Evolutionary conservation across 345 rosid genomes (phyloP).

Genomic region (Arabis alpina): DNA sequence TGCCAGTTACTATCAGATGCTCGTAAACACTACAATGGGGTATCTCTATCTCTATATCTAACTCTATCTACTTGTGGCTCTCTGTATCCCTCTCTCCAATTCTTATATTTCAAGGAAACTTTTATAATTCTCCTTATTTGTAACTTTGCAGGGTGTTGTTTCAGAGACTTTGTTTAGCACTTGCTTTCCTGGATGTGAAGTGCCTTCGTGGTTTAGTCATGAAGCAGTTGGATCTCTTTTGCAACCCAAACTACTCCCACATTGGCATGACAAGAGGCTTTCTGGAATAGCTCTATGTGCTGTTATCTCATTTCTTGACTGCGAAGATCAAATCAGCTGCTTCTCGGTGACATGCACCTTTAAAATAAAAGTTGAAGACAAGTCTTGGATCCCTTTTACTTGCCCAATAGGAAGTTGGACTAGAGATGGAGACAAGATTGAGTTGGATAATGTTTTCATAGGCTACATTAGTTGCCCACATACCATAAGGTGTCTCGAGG

Average conservation of each 20-base stretch:
- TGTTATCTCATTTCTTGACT: constrained; percentile 14
- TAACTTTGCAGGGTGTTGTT: constrained; percentile 24
- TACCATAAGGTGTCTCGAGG: constrained; percentile 12
- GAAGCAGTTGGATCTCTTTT: constrained; percentile 20
- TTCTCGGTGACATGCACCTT: constrained; percentile 30
- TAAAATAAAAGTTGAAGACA: constrained; percentile 3
- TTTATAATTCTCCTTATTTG: background rate
- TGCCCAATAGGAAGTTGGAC: constrained; percentile 35
- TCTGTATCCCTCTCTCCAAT: background rate
- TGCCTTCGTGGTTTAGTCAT: constrained; percentile 32
- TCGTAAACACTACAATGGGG: constrained; percentile 15
- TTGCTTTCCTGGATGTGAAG: constrained; percentile 30
- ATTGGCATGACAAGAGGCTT: constrained; percentile 34
- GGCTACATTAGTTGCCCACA: constrained; percentile 27
- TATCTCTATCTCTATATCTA: background rate
- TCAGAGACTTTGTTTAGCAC: constrained; percentile 26
- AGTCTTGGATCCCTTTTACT: constrained; percentile 16
- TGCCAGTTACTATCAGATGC: constrained; percentile 13
- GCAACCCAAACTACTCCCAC: constrained; percentile 12
- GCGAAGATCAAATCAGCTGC: constrained; percentile 11
- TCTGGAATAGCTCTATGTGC: constrained; percentile 27
- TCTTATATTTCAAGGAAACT: background rate
- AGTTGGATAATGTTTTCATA: constrained; percentile 23
- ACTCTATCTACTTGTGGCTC: too few relatives aligned
- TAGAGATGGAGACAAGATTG: constrained; percentile 14